A percentile compares a stretch with the other conserved stretches of the same genome.
Conservation (phyloP, 495 filamentous ascomycete genomes). For the Lasiosphaeria hispida region DNA sequence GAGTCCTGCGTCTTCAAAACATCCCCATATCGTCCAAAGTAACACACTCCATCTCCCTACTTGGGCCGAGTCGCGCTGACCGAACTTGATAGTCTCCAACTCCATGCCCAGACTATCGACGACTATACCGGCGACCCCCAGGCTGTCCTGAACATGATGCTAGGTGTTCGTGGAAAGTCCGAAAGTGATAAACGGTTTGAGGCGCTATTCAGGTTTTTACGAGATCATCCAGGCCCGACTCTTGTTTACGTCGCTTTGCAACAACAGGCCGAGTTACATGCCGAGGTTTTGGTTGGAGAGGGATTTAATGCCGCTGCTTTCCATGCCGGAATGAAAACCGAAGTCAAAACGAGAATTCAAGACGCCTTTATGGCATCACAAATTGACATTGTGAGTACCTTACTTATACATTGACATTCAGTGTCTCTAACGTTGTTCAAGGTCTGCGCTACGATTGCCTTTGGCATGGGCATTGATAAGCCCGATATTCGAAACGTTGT, state of each 20-base stretch:
- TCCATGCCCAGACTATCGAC: slow-evolving; percentile 47
- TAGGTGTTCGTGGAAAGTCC: slow-evolving; percentile 4
- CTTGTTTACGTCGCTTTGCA: slow-evolving; percentile 58
- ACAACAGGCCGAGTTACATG: slow-evolving; percentile 47
- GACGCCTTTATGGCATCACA: slow-evolving; percentile 51
- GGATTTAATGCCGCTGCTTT: slow-evolving; percentile 47
- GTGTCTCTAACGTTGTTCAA: slow-evolving; percentile 8
- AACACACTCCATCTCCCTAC: background rate
- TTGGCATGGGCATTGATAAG: slow-evolving; percentile 62
- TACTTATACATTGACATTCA: background rate
- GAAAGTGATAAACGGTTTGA: slow-evolving; percentile 41
- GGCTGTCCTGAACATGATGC: background rate
- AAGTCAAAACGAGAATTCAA: slow-evolving; percentile 43
- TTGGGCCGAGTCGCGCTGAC: background rate
- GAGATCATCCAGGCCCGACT: slow-evolving; percentile 47
- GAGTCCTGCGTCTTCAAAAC: slow-evolving; percentile 50
- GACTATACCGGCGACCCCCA: background rate
- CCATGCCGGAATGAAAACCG: slow-evolving; percentile 51
- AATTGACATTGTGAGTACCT: slow-evolving; percentile 36
- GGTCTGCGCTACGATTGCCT: slow-evolving; percentile 59
- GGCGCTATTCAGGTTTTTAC: slow-evolving; percentile 47
- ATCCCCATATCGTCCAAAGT: slow-evolving; percentile 55
- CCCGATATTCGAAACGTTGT: slow-evolving; percentile 57
- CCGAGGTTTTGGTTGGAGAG: slow-evolving; percentile 28
- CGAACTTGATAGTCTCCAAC: slow-evolving; percentile 29